Base-by-base conservation (phyloP, 2,329 filamentous ascomycete genomes). In the Metarhizium guizhouense region DNA sequence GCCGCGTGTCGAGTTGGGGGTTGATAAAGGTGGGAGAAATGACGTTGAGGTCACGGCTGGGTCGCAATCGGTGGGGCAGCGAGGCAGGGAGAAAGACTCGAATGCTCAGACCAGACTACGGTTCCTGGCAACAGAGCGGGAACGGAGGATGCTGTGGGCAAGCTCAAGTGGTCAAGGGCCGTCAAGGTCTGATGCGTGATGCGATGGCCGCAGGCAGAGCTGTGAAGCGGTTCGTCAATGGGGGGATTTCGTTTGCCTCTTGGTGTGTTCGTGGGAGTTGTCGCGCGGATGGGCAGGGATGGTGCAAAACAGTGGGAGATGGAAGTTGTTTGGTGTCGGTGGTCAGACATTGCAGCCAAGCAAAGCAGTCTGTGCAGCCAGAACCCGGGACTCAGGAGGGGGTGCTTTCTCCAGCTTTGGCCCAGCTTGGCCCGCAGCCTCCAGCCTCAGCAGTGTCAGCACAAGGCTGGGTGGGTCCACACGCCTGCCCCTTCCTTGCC, bases 31-130 rank as follows among this genome's bases (percentile, higher is more conserved):
- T 60, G 58, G 53, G 57, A 59, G 55, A 60, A 62, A 64, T 66
- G 64, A 66, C 65, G 66, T 68, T 69, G 64, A 61, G 62, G 66
- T 59, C 61, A 63, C 57, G 47, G 30, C 55, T 43, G 48, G 58
- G 56, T 59, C 57, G 59, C 57, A 54, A 56, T 60, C 55, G 56
- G 61, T 58, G 56, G 58, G 49, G 55, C 52, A 59, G 58, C 55
- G 54, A 55, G 52, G 54, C 54, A 54, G 52, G 50, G 45, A 56
- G 53, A 25, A 29, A n/a, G 20, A 49, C 42, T 49, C 29, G 16
- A 11, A 45, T 18, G n/a, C 42, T 45, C n/a, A 11, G 42, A 10
- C 6, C 16, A 18, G 42, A 10, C 18, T 18, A 45, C n/a, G 42
- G 11, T 18, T 20, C 16, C 42, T 45, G 42, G 4, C 45, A 30